Conservation (phyloP, 805 yeast species). For the Candida ascalaphidarum region DNA sequence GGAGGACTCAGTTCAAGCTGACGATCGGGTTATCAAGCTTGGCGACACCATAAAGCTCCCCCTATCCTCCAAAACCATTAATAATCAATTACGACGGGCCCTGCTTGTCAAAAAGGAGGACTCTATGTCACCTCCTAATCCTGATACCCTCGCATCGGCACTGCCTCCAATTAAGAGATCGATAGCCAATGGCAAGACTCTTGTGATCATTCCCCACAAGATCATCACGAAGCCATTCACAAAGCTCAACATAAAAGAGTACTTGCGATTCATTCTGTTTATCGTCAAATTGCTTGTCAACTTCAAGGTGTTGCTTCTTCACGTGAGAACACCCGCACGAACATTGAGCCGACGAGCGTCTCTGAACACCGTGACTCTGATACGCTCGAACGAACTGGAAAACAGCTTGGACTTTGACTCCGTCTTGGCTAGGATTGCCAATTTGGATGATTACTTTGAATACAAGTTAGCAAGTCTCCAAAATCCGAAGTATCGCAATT, state of each 20-base stretch:
- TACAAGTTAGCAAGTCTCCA: background rate
- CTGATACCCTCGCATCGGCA: background rate
- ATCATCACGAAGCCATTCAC: slow-evolving; percentile 33
- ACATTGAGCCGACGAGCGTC: no score
- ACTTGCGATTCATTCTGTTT: slow-evolving; percentile 24
- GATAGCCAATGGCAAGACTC: slow-evolving; percentile 8
- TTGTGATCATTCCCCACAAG: slow-evolving; percentile 32
- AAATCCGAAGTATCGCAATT: background rate
- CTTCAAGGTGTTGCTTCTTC: slow-evolving; percentile 22
- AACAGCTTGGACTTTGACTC: slow-evolving; percentile 9
- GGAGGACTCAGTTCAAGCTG: slow-evolving; percentile 3
- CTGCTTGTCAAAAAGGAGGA: background rate
- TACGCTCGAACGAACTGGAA: no score
- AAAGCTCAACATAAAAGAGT: slow-evolving; percentile 27
- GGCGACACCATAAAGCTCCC: slow-evolving; percentile 16
- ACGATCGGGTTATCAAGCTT: slow-evolving; percentile 20
- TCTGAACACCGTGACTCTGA: no score
- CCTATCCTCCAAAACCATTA: slow-evolving; percentile 9
- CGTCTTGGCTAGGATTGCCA: slow-evolving; percentile 8
- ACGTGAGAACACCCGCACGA: no score
- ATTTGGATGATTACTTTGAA: slow-evolving; percentile 9
- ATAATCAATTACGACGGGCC: slow-evolving; percentile 6
- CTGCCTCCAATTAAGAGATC: background rate
- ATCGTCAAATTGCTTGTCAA: slow-evolving; percentile 29
- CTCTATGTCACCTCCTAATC: background rate